Conservation (phyloP, 2,329 filamentous ascomycete genomes). For the Alternaria dauci region DNA sequence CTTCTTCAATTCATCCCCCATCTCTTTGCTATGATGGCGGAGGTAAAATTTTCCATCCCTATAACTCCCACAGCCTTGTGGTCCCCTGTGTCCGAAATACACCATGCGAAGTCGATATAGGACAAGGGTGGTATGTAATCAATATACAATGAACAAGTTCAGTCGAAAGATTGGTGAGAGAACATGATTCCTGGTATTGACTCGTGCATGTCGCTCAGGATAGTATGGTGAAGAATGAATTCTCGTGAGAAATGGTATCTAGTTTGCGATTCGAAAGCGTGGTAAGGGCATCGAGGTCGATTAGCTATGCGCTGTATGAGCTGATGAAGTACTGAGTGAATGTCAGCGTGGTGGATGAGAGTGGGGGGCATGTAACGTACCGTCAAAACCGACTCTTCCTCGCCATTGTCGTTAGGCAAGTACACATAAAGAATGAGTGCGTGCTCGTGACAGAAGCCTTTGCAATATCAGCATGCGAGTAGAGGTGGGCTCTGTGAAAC, state of each 20-base stretch:
- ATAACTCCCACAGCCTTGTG: constrained; percentile 18
- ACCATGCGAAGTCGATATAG: constrained; percentile 20
- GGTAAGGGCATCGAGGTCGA: not conserved
- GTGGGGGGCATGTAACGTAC: constrained; percentile 55
- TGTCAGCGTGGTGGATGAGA: constrained; percentile 25
- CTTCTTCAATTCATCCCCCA: constrained; percentile 10
- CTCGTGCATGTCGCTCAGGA: not conserved
- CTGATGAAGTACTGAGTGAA: constrained; percentile 64
- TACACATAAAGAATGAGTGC: constrained; percentile 86
- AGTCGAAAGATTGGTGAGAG: constrained; percentile 2
- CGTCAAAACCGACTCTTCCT: constrained; percentile 78
- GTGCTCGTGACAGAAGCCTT: constrained; percentile 77
- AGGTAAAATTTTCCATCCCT: constrained; percentile 17
- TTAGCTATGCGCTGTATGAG: constrained; percentile 59
- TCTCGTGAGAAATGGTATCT: constrained; percentile 10
- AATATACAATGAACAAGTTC: constrained; percentile 19
- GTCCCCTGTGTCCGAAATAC: constrained; percentile 13
- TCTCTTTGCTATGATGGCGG: constrained; percentile 7
- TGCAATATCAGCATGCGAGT: constrained; percentile 23
- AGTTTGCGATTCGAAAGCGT: constrained; percentile 11
- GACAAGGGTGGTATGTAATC: constrained; percentile 14
- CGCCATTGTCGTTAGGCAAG: constrained; percentile 73
- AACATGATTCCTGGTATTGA: not conserved
- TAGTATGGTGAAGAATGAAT: not conserved
- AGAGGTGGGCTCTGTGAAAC: constrained; percentile 29